Percentiles rank a stretch among this genome's conserved stretches.
These are phyloP conservation scores for Chenopodium formosanum DNA, from an alignment of 148 eudicot genomes.

Conservation along the genomic window DNA sequence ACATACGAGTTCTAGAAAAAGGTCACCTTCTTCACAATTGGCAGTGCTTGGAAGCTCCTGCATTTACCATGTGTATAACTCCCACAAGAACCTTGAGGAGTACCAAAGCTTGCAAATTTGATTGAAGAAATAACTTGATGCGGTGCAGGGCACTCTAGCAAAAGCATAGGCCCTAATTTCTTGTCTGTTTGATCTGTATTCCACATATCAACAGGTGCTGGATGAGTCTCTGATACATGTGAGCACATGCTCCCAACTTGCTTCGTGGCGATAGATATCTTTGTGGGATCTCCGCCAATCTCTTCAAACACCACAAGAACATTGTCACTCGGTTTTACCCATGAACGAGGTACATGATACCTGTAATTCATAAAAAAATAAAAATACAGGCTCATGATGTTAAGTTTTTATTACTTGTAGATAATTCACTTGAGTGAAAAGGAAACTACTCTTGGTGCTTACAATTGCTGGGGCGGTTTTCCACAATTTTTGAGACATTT, in stretches of 20 bases:
- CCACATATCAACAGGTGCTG: conserved; percentile 76
- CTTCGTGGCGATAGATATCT: conserved; percentile 59
- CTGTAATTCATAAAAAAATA: conserved; percentile 35
- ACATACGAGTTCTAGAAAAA: not conserved
- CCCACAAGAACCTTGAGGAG: conserved; percentile 82
- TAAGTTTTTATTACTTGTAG: too few relatives aligned
- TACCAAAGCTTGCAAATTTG: conserved; percentile 91
- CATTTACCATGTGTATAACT: conserved; percentile 73
- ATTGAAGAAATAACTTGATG: conserved; percentile 75
- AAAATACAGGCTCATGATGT: not conserved
- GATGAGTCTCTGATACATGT: conserved; percentile 72
- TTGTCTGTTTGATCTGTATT: conserved; percentile 33
- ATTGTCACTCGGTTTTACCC: conserved; percentile 66
- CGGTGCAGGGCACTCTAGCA: conserved; percentile 63
- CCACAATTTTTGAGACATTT: conserved; percentile 87
- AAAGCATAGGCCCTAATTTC: conserved; percentile 46
- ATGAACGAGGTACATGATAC: conserved; percentile 90
- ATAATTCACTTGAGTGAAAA: not conserved
- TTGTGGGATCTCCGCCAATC: conserved; percentile 80
- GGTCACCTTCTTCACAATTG: conserved; percentile 59
- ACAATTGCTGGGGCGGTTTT: conserved; percentile 80
- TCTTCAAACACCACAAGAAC: conserved; percentile 81
- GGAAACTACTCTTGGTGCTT: conserved; percentile 29
- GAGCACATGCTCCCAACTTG: conserved; percentile 68
- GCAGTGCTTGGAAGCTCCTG: conserved; percentile 53